Evolutionary conservation across 2,329 filamentous ascomycete species (phyloP).

Genomic region (Ilyonectria sp.): DNA sequence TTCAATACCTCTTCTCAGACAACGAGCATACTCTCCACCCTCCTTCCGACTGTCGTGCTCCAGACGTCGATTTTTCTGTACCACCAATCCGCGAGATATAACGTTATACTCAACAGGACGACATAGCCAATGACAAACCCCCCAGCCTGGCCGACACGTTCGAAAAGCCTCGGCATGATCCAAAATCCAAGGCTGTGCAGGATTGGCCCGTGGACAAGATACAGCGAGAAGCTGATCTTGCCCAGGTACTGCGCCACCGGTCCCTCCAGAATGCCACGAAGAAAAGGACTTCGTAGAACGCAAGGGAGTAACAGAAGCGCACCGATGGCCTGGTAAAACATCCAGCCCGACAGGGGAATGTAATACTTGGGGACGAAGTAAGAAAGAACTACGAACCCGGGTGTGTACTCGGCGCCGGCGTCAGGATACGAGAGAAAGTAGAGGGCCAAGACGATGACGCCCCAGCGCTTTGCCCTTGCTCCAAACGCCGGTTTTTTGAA

Average conservation of each 20-base stretch:
- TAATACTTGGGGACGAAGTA: slow-evolving; percentile 56
- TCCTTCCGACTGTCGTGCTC: slow-evolving; percentile 56
- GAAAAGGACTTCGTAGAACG: slow-evolving; percentile 51
- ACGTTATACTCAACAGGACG: slow-evolving; percentile 48
- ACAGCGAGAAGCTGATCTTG: slow-evolving; percentile 59
- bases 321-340: slow-evolving; percentile 58
- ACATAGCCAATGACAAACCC: slow-evolving; percentile 54
- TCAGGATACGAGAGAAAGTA: slow-evolving; percentile 59
- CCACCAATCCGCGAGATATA: slow-evolving; percentile 56
- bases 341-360: slow-evolving; percentile 54
- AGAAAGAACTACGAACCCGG: slow-evolving; percentile 54
- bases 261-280: slow-evolving; percentile 51
- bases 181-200: slow-evolving; percentile 73
- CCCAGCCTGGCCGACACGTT: slow-evolving; percentile 49
- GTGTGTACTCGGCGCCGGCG: slow-evolving; percentile 56
- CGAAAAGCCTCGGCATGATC: slow-evolving; percentile 62
- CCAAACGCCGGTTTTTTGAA: slow-evolving; percentile 30
- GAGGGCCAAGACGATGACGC: slow-evolving; percentile 50
- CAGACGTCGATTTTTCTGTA: slow-evolving; percentile 54
- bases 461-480: slow-evolving; percentile 46
- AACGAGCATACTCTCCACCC: slow-evolving; percentile 48
- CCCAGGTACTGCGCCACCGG: slow-evolving; percentile 56
- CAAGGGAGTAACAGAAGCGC: slow-evolving; percentile 55
- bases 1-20: slow-evolving; percentile 24
- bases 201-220: slow-evolving; percentile 67